These are phyloP conservation scores for Syzygium grande DNA, from an alignment of 345 rosid species.

Conservation along the genomic window DNA sequence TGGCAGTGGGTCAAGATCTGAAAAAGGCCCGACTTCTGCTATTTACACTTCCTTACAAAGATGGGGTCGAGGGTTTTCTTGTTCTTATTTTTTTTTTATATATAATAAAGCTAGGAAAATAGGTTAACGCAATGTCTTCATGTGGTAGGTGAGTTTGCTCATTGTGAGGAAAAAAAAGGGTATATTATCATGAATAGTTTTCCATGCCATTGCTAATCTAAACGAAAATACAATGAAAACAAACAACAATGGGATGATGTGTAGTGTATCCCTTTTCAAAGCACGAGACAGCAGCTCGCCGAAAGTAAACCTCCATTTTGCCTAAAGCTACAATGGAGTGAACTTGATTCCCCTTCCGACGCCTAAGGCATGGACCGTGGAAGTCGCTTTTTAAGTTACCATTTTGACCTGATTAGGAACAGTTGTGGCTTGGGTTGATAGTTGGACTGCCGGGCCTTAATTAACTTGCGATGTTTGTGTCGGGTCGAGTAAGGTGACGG, in stretches of 20 bases:
- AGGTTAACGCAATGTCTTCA: neutral
- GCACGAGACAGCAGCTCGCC: no score
- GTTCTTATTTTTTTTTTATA: no score
- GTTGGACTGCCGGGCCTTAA: neutral
- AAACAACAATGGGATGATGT: neutral
- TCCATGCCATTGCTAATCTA: neutral
- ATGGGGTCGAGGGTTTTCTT: neutral
- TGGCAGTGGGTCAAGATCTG: no score
- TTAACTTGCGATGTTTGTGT: neutral
- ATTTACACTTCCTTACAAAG: neutral
- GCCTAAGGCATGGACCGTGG: neutral
- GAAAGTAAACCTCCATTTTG: no score
- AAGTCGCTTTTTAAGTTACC: neutral
- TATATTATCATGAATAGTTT: no score
- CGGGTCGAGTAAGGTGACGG: slow-evolving; percentile 36
- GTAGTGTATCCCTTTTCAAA: no score
- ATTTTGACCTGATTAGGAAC: neutral
- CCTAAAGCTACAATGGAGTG: no score
- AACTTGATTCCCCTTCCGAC: neutral
- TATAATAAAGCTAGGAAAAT: neutral
- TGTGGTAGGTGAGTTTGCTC: no score
- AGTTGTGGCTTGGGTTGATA: neutral
- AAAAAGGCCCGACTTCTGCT: no score
- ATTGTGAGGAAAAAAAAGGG: no score
- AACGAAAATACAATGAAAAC: neutral